phyloP scores from a whole-genome alignment of 2,329 filamentous ascomycete species.

The Pseudocercospora fuligena region DNA sequence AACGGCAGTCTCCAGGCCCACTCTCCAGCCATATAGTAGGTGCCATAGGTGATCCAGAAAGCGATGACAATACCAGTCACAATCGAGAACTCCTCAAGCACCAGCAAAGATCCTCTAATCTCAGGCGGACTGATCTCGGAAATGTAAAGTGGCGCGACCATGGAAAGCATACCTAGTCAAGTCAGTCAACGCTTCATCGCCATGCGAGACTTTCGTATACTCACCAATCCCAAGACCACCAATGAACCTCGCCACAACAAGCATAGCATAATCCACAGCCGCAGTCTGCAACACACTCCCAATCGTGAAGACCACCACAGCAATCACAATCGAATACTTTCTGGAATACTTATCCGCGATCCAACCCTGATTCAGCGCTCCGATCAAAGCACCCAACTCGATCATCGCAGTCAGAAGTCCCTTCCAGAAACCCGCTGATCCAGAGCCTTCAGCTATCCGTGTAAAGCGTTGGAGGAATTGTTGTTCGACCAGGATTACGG shows the following conservation, averaged over 20 bases:
- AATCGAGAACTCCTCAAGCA: conserved; percentile 54
- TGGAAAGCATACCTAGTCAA: conserved; percentile 32
- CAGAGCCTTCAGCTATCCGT: conserved; percentile 38
- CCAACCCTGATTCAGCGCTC: conserved; percentile 39
- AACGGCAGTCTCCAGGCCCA: conserved; percentile 57
- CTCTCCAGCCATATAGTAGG: conserved; percentile 53
- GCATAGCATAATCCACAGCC: conserved; percentile 37
- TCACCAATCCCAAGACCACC: conserved; percentile 41
- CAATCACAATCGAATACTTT: conserved; percentile 50
- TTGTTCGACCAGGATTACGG: conserved; percentile 52
- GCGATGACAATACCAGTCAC: conserved; percentile 56
- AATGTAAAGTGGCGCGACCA: conserved; percentile 66
- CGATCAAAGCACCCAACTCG: conserved; percentile 47
- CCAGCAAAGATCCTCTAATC: conserved; percentile 51
- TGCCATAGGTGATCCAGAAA: conserved; percentile 62
- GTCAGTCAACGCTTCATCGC: neutral
- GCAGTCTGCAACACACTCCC: conserved; percentile 50
- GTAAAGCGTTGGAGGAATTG: conserved; percentile 51
- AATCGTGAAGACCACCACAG: conserved; percentile 49
- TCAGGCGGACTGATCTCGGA: conserved; percentile 75
- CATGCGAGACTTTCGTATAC: neutral
- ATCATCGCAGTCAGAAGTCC: conserved; percentile 53
- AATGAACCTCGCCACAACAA: conserved; percentile 40
- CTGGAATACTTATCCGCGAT: conserved; percentile 50
- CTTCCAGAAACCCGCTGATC: conserved; percentile 71